Percentiles rank a stretch among this genome's conserved stretches.
Evolutionary conservation across 495 filamentous ascomycete species (phyloP).

Genomic region (Staphylotrichum tortipilum): DNA sequence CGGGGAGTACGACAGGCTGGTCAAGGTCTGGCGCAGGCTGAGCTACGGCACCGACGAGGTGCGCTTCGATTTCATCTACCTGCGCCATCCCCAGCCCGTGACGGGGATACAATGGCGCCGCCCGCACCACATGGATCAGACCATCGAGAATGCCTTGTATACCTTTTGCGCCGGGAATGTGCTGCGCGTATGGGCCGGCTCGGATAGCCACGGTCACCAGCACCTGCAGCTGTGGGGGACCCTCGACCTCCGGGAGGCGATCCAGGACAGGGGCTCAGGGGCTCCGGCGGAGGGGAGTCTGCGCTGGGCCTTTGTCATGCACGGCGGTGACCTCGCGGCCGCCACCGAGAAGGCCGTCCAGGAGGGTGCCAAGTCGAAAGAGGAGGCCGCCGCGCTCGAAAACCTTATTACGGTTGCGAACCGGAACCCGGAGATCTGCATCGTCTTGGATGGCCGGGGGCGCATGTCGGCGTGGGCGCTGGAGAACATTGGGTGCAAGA

Average conservation of each 20-base stretch:
- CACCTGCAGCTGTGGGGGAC: constrained; percentile 72
- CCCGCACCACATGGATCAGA: constrained; percentile 66
- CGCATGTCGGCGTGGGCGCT: constrained; percentile 92
- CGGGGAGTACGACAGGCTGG: constrained; percentile 68
- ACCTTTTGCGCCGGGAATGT: constrained; percentile 81
- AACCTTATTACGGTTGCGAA: constrained; percentile 84
- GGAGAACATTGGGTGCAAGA: constrained; percentile 76
- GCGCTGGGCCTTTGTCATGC: constrained; percentile 75
- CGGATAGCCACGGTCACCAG: constrained; percentile 62
- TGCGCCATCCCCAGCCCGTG: constrained; percentile 71
- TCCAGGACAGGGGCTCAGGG: constrained; percentile 48
- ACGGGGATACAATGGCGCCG: constrained; percentile 79
- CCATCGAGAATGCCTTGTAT: constrained; percentile 82
- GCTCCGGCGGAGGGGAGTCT: constrained; percentile 25
- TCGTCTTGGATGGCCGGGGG: constrained; percentile 75
- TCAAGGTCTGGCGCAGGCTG: constrained; percentile 87
- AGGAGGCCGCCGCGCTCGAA: constrained; percentile 63
- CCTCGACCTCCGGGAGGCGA: constrained; percentile 67
- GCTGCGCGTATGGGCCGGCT: constrained; percentile 74
- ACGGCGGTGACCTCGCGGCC: constrained; percentile 68
- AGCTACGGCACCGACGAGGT: constrained; percentile 78
- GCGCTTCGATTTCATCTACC: constrained; percentile 83
- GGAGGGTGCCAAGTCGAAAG: constrained; percentile 39
- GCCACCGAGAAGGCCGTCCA: constrained; percentile 72
- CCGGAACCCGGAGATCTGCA: constrained; percentile 74